A percentile compares a stretch with the other conserved stretches of the same genome.
Evolutionary conservation across 768 basidiomycete genomes (phyloP).

Genomic region (Dentipellis fragilis): DNA sequence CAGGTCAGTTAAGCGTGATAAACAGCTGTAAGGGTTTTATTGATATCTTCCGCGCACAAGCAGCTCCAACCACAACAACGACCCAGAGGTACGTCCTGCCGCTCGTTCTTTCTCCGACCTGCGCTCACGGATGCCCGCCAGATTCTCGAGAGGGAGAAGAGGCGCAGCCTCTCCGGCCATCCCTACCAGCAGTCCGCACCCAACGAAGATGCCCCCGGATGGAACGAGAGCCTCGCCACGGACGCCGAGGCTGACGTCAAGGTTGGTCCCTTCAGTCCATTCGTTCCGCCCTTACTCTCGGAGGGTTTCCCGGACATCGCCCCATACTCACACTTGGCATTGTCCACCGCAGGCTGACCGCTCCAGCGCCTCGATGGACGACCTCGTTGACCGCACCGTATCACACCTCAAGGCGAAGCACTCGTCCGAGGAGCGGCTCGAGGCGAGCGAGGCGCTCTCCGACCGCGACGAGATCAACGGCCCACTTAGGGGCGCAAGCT

Average conservation of each 20-base stretch:
- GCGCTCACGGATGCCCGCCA: slow-evolving; percentile 12
- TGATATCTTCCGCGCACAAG: not conserved
- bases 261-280: slow-evolving; percentile 21
- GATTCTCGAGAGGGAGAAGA: slow-evolving; percentile 45
- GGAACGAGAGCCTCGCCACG: slow-evolving; percentile 60
- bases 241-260: slow-evolving; percentile 59
- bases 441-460: not conserved
- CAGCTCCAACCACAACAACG: slow-evolving; percentile 50
- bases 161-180: slow-evolving; percentile 32
- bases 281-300: no score
- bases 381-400: slow-evolving; percentile 11
- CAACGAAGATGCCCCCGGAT: slow-evolving; percentile 49
- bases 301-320: not conserved
- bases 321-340: not conserved
- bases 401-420: slow-evolving; percentile 5
- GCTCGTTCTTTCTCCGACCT: not conserved
- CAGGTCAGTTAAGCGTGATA: not conserved
- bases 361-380: not conserved
- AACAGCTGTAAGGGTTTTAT: no score
- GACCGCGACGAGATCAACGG: slow-evolving; percentile 13
- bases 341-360: slow-evolving; percentile 9
- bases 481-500: slow-evolving; percentile 6
- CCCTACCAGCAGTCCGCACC: slow-evolving; percentile 40
- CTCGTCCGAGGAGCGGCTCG: slow-evolving; percentile 2
- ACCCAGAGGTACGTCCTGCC: slow-evolving; percentile 33